phyloP scores from a whole-genome alignment of 2,329 filamentous ascomycete species.

The Aphanocladium album region DNA sequence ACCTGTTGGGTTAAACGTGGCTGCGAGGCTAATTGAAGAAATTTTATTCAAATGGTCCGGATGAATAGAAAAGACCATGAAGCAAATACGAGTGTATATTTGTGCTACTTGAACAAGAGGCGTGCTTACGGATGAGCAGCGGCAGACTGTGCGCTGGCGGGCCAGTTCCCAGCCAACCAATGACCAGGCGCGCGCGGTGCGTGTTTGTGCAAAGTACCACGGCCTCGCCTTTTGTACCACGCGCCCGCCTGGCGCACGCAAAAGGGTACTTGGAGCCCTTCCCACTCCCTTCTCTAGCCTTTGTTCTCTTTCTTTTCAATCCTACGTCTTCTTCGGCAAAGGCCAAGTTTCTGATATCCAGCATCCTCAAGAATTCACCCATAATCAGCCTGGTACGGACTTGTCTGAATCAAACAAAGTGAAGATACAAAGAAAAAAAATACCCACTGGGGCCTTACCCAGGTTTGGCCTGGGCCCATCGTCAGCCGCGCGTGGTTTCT shows the following conservation, averaged over 20 bases:
- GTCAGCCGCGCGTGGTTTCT: constrained; percentile 12
- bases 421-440: background rate
- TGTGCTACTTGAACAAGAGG: background rate
- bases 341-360: too few relatives aligned
- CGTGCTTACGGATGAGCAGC: background rate
- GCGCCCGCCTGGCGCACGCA: background rate
- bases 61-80: too few relatives aligned
- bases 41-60: too few relatives aligned
- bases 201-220: background rate
- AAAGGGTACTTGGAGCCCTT: background rate
- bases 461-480: background rate
- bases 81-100: too few relatives aligned
- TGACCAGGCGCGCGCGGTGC: background rate
- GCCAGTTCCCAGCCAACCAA: background rate
- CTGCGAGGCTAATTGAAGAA: too few relatives aligned
- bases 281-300: background rate
- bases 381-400: background rate
- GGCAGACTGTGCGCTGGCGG: background rate
- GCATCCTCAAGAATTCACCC: too few relatives aligned
- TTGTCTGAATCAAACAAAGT: too few relatives aligned
- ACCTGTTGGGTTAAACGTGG: too few relatives aligned
- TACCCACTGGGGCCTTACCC: background rate
- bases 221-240: background rate
- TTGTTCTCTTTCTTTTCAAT: too few relatives aligned
- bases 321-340: background rate